phyloP scores from a whole-genome alignment of 305 asterid genomes.

The Fraxinus velutina region DNA sequence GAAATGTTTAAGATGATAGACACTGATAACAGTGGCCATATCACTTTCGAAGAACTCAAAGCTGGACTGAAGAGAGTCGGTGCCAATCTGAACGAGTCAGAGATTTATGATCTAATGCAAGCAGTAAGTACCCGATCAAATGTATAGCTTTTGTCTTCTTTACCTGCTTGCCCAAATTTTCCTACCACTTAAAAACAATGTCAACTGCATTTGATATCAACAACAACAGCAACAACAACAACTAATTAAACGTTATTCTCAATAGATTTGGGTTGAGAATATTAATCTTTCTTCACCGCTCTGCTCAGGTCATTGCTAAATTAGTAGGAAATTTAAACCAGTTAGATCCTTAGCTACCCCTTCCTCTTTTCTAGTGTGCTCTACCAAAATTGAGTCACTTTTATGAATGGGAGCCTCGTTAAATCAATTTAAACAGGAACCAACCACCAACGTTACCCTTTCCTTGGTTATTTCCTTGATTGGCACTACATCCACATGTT shows the following conservation, averaged over 20 bases:
- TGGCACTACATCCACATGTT: background rate
- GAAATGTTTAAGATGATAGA: conserved; percentile 75
- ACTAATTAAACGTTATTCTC: background rate
- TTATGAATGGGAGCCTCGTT: background rate
- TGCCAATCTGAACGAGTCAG: conserved; percentile 67
- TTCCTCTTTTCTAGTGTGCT: background rate
- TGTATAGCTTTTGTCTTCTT: conserved; percentile 1
- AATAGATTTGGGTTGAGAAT: background rate
- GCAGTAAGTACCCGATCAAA: conserved; percentile 46
- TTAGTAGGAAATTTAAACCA: background rate
- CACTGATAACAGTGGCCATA: conserved; percentile 64
- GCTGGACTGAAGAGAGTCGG: conserved; percentile 71
- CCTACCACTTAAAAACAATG: background rate
- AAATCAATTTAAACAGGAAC: background rate
- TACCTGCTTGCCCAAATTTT: conserved; percentile 6
- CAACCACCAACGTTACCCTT: background rate
- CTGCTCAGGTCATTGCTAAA: background rate
- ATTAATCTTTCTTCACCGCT: background rate
- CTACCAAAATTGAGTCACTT: background rate
- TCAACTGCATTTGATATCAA: background rate
- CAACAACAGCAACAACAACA: background rate
- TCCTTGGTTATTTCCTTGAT: background rate
- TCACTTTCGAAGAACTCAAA: conserved; percentile 75
- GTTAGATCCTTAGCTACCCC: background rate
- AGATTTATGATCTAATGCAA: conserved; percentile 76